Conservation (phyloP, 768 basidiomycete genomes). For the Termitomyces sp. region DNA sequence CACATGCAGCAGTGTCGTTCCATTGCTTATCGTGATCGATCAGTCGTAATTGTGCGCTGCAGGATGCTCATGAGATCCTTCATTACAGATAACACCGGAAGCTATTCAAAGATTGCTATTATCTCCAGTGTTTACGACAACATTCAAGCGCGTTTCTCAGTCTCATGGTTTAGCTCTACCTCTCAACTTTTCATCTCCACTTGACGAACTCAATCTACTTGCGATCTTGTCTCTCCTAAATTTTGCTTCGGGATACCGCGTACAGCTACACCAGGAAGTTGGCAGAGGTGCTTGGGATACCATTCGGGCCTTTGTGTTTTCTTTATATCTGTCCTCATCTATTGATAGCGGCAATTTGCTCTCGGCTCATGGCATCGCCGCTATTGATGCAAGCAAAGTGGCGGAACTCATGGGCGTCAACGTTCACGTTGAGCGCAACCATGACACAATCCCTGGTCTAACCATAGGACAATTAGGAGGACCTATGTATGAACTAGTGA, state of each 20-base stretch:
- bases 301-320: slow-evolving; percentile 69
- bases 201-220: slow-evolving; percentile 80
- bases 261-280: slow-evolving; percentile 63
- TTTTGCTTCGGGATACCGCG: slow-evolving; percentile 79
- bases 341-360: slow-evolving; percentile 54
- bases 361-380: slow-evolving; percentile 61
- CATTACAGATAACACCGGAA: slow-evolving; percentile 47
- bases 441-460: slow-evolving; percentile 64
- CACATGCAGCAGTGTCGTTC: not conserved
- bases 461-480: slow-evolving; percentile 75
- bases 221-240: slow-evolving; percentile 75
- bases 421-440: slow-evolving; percentile 65
- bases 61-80: not conserved
- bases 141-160: slow-evolving; percentile 56
- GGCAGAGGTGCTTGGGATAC: slow-evolving; percentile 83
- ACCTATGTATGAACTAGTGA: slow-evolving; percentile 67
- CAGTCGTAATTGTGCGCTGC: not conserved
- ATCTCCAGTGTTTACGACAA: slow-evolving; percentile 58
- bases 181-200: slow-evolving; percentile 67
- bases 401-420: slow-evolving; percentile 71
- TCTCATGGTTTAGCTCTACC: slow-evolving; percentile 74
- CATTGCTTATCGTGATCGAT: not conserved
- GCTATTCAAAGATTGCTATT: slow-evolving; percentile 57
- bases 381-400: slow-evolving; percentile 48
- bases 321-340: slow-evolving; percentile 64